phyloP scores from a whole-genome alignment of 2,329 filamentous ascomycete species.

The Didymella pomorum region DNA sequence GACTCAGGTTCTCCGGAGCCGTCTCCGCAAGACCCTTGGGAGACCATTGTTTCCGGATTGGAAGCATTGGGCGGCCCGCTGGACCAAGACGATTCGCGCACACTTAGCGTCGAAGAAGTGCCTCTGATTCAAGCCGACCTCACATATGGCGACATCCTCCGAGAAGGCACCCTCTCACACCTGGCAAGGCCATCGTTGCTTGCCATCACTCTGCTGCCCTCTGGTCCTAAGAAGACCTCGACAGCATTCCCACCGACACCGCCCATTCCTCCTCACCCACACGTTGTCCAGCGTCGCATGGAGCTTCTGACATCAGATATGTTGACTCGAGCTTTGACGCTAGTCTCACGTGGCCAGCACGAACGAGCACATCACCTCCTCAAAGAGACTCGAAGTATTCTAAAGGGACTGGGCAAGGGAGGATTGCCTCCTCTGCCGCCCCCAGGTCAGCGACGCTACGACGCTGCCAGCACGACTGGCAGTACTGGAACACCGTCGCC shows the following conservation, averaged over 20 bases:
- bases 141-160: conserved; percentile 89
- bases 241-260: conserved; percentile 62
- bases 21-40: conserved; percentile 93
- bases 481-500: conserved; percentile 50
- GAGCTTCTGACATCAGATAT: conserved; percentile 97
- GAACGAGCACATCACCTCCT: conserved; percentile 92
- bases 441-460: conserved; percentile 53
- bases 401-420: conserved; percentile 95
- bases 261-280: conserved; percentile 92
- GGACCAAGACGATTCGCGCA: conserved; percentile 84
- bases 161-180: conserved; percentile 85
- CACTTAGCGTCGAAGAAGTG: conserved; percentile 89
- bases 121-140: conserved; percentile 95
- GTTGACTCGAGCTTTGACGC: conserved; percentile 88
- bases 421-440: conserved; percentile 88
- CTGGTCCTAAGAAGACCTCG: conserved; percentile 67
- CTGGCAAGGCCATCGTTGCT: conserved; percentile 88
- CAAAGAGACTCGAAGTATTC: conserved; percentile 90
- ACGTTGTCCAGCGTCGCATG: conserved; percentile 95
- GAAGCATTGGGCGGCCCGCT: conserved; percentile 89
- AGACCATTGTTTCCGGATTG: conserved; percentile 92
- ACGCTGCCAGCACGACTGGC: conserved; percentile 52
- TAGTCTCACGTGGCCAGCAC: conserved; percentile 90
- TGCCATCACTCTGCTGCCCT: conserved; percentile 93
- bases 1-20: conserved; percentile 84